Evolutionary conservation across 495 filamentous ascomycete species (phyloP), one percentile per base, ranked within the genome.

Genomic region (Aspergillus sparsus): DNA sequence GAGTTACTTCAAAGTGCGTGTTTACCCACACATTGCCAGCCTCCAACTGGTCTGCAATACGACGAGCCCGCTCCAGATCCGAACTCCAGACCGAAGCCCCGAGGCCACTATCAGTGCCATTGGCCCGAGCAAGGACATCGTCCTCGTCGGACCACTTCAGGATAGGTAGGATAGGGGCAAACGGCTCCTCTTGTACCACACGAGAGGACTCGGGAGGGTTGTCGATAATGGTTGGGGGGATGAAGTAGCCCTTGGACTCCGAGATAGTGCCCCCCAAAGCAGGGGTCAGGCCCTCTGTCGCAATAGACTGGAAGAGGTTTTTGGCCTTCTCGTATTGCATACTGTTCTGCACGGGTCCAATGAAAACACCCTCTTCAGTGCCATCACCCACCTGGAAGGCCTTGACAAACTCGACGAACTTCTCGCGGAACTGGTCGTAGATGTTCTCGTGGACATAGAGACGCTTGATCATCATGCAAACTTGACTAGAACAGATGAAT

Each of bases 381-480:
- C 77, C 76, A 13, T 74, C 74, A 49, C 79, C 74, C 4, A 81
- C 68, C 18, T 70, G 68, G 62, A 81, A 77, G 45, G 41, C 60
- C 65, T 82, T 75, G 3, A 84, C 79, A 68, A 81, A 82, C n/a
- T 77, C 65, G 18, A 84, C 75, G 59, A 88, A 73, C 18, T 71
- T 69, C 13, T 76, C 67, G 7, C 85, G 72, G 73, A 89, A 88
- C 37, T 71, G 67, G 45, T 85, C 77, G 74, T 88, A 89, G 62
- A 88, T 84, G 18, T 68, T 71, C 64, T 87, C 80, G 73, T 89
- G 86, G 42, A 89, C 80, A 67, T 88, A 88, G 62, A 89, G 74
- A 7, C 87, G 79, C 71, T 88, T 89, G 15, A 80, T 77, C 27
- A 77, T 78, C 42, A 84, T 76, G 71, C 83, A 85, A 36, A 85